These are phyloP conservation scores for Geotrichum citri-aurantii DNA, from an alignment of 1,139 yeast genomes.

Conservation along the genomic window DNA sequence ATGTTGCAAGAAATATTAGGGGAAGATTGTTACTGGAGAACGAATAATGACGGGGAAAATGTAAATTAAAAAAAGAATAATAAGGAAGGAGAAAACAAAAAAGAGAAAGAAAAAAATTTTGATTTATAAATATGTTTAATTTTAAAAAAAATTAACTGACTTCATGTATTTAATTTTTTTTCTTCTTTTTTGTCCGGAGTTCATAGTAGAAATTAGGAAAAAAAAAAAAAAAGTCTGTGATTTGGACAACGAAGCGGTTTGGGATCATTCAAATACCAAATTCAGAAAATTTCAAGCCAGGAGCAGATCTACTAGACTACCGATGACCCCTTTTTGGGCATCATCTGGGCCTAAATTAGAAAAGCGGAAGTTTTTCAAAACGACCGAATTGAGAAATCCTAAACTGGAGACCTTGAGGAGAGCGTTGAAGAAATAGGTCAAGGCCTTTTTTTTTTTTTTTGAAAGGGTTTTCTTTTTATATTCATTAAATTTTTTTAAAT, in stretches of 20 bases:
- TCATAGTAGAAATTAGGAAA: neutral
- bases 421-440: neutral
- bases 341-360: neutral
- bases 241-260: neutral
- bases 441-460: neutral
- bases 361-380: neutral
- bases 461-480: too few relatives aligned
- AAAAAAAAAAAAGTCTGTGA: neutral
- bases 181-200: neutral
- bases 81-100: neutral
- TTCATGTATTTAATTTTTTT: neutral
- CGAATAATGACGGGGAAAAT: neutral
- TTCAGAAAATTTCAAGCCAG: neutral
- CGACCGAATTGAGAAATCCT: neutral
- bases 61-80: neutral
- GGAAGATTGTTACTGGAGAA: neutral
- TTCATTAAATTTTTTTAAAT: too few relatives aligned
- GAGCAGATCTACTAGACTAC: neutral
- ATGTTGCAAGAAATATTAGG: neutral
- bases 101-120: neutral
- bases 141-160: neutral
- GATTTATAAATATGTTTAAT: neutral
- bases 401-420: neutral
- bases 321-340: neutral
- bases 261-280: neutral